A percentile compares a stretch with the other conserved stretches of the same genome.
phyloP scores from a whole-genome alignment of 805 yeast species.

The Metschnikowia matae region DNA sequence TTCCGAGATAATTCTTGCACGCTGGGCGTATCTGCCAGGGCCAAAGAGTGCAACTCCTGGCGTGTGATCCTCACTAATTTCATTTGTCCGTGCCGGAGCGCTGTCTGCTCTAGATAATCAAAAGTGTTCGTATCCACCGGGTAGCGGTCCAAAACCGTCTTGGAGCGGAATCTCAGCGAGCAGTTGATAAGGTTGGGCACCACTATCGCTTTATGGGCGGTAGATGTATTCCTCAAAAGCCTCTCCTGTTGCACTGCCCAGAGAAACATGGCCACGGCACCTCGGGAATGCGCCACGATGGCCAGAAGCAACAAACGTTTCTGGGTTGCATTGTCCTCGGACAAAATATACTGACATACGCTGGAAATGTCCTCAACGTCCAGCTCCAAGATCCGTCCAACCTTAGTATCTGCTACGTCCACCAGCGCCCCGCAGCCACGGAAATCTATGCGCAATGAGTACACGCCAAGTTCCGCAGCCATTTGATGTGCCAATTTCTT shows the following conservation, averaged over 20 bases:
- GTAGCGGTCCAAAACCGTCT: conserved; percentile 42
- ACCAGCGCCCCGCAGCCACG: conserved; percentile 81
- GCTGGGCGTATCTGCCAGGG: conserved; percentile 42
- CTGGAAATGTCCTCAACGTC: conserved; percentile 67
- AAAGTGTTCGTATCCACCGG: conserved; percentile 19
- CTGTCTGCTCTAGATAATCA: conserved; percentile 27
- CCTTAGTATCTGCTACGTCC: conserved; percentile 31
- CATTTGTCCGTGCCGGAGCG: conserved; percentile 50
- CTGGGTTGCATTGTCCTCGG: conserved; percentile 33
- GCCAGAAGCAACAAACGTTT: conserved; percentile 47
- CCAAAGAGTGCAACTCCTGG: conserved; percentile 50
- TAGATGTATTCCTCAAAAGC: conserved; percentile 25
- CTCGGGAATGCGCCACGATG: conserved; percentile 78
- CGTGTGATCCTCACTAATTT: conserved; percentile 40
- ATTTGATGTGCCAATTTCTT: conserved; percentile 55
- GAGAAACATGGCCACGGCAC: conserved; percentile 66
- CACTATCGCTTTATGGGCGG: conserved; percentile 28
- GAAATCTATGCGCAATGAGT: conserved; percentile 75
- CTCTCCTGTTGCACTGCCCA: conserved; percentile 55
- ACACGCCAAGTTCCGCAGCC: conserved; percentile 56
- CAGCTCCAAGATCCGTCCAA: conserved; percentile 56
- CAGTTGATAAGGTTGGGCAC: conserved; percentile 70
- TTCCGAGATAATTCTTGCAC: conserved; percentile 41
- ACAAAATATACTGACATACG: conserved; percentile 27
- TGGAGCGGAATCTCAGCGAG: conserved; percentile 63